Percentiles rank a stretch among this genome's conserved stretches.
Evolutionary conservation across 2,329 filamentous ascomycete species (phyloP).

Genomic region (Aspergillus felis): DNA sequence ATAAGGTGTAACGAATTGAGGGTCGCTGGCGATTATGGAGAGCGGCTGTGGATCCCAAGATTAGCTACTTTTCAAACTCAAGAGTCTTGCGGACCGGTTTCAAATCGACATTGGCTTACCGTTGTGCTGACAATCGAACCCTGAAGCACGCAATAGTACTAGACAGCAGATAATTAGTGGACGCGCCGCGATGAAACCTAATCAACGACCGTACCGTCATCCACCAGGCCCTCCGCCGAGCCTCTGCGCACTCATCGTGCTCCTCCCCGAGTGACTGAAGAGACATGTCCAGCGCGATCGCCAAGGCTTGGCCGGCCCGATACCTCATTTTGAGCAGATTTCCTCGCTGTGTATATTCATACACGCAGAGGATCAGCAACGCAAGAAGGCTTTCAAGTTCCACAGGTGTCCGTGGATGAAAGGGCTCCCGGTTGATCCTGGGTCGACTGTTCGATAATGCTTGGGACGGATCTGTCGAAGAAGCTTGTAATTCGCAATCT

Average conservation of each 20-base stretch:
- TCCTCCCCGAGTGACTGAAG: conserved; percentile 35
- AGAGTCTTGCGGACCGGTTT: too few relatives aligned
- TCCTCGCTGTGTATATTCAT: conserved; percentile 45
- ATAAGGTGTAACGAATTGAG: conserved; percentile 42
- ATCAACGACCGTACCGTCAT: conserved; percentile 38
- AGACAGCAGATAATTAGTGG: neutral
- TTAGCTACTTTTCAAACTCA: conserved; percentile 7
- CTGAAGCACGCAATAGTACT: conserved; percentile 45
- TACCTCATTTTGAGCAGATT: conserved; percentile 46
- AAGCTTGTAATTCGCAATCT: conserved; percentile 41
- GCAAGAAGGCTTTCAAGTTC: conserved; percentile 42
- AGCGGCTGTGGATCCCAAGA: conserved; percentile 30
- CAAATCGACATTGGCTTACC: conserved; percentile 22
- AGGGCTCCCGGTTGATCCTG: conserved; percentile 29
- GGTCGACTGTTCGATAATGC: conserved; percentile 33
- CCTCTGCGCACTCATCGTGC: conserved; percentile 37
- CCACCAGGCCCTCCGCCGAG: conserved; percentile 45
- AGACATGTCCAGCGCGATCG: conserved; percentile 41
- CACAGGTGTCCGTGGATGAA: conserved; percentile 39
- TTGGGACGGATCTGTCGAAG: conserved; percentile 37
- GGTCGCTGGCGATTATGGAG: conserved; percentile 42
- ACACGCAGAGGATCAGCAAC: conserved; percentile 41
- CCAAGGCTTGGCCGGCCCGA: conserved; percentile 42
- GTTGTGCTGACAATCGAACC: conserved; percentile 44
- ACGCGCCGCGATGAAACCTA: neutral